Evolutionary conservation across 2,329 filamentous ascomycete genomes (phyloP).

Genomic region (Sodiomyces alkalinus): DNA sequence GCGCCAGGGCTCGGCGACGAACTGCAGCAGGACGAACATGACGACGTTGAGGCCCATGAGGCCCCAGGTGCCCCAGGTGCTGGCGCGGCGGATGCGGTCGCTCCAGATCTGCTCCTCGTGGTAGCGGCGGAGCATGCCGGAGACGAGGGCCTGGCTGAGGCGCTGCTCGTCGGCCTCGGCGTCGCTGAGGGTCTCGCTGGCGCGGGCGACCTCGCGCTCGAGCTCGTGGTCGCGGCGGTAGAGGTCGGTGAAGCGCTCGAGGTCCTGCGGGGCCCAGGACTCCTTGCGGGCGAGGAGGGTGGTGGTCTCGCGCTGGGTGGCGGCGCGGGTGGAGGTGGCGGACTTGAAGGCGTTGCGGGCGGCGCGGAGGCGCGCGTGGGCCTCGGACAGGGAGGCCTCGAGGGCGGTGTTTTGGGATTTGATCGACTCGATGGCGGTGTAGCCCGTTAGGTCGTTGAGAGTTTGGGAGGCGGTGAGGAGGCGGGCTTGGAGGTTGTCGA

Average conservation of each 20-base stretch:
- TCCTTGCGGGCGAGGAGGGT: constrained; percentile 88
- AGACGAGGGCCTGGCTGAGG: constrained; percentile 58
- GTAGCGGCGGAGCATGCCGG: constrained; percentile 77
- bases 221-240: constrained; percentile 89
- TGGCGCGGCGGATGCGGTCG: constrained; percentile 89
- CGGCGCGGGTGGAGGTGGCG: constrained; percentile 70
- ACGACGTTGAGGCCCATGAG: constrained; percentile 94
- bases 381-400: constrained; percentile 40
- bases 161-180: constrained; percentile 72
- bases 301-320: constrained; percentile 90
- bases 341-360: constrained; percentile 66
- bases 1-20: constrained; percentile 88
- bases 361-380: constrained; percentile 51
- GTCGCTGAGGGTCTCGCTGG: constrained; percentile 55
- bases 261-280: constrained; percentile 70
- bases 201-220: constrained; percentile 64
- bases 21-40: constrained; percentile 71
- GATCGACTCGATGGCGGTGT: constrained; percentile 76
- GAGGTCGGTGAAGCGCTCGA: constrained; percentile 86
- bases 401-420: constrained; percentile 62
- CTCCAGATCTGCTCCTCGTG: constrained; percentile 99
- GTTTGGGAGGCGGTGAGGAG: constrained; percentile 74
- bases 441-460: constrained; percentile 89
- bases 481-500: constrained; percentile 81
- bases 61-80: constrained; percentile 96